Evolutionary conservation across 371 early-diverging fungal genomes (phyloP).

Genomic region (Apophysomyces elegans): DNA sequence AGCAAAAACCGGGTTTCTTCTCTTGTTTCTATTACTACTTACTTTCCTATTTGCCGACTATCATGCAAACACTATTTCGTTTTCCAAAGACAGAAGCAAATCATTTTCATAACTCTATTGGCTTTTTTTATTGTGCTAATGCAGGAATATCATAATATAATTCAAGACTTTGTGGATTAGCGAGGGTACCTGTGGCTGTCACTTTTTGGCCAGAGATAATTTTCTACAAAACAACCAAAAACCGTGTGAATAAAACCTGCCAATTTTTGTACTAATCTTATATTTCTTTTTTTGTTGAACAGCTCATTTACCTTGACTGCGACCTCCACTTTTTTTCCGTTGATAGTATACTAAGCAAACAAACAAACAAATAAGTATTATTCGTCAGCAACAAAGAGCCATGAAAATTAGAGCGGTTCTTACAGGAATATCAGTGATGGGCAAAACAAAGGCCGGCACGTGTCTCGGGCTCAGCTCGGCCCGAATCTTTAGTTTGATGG

Average conservation of each 20-base stretch:
- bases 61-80: too few species aligned
- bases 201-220: conserved; percentile 84
- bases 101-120: not conserved
- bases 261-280: not conserved
- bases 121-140: conserved; percentile 36
- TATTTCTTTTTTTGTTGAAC: not conserved
- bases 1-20: too few species aligned
- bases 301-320: conserved; percentile 77
- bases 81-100: too few species aligned
- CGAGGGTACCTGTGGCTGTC: conserved; percentile 74
- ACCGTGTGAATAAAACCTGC: not conserved
- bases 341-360: conserved; percentile 79
- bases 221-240: conserved; percentile 38
- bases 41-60: too few species aligned
- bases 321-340: conserved; percentile 97
- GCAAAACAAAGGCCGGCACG: conserved; percentile 89
- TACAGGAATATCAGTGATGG: conserved; percentile 87
- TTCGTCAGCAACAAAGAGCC: not conserved
- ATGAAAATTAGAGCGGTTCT: conserved; percentile 14
- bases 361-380: not conserved
- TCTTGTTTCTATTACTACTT: too few species aligned
- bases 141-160: conserved; percentile 76
- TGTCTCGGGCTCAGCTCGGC: conserved; percentile 88
- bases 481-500: conserved; percentile 79
- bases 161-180: conserved; percentile 86